A percentile compares a stretch with the other conserved stretches of the same genome.
phyloP scores from a whole-genome alignment of 1,284 basidiomycete species.

The Pseudozyma flocculosa region DNA sequence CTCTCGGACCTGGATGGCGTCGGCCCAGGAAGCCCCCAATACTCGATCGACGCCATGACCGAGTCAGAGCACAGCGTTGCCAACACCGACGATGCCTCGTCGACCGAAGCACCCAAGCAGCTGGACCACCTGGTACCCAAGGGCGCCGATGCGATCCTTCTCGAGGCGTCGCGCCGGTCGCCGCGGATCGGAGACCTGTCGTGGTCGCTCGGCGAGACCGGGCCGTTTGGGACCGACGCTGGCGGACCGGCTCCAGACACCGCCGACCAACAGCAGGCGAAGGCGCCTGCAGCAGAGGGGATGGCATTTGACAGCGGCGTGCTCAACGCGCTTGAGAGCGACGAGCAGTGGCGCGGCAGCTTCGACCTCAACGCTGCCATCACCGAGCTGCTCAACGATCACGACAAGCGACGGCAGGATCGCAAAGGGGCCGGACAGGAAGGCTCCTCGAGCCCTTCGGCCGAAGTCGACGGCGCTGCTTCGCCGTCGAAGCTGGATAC shows the following conservation, averaged over 20 bases:
- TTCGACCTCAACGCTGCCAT: constrained; percentile 53
- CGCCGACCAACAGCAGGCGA: no score
- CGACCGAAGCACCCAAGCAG: constrained; percentile 1
- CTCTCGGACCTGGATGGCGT: constrained; percentile 21
- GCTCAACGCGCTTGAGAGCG: constrained; percentile 14
- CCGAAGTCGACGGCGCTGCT: background rate
- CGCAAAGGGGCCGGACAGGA: constrained; percentile 14
- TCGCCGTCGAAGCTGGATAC: background rate
- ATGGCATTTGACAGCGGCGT: background rate
- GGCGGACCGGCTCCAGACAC: background rate
- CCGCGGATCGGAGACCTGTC: constrained; percentile 45
- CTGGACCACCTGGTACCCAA: background rate
- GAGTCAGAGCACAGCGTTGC: constrained; percentile 35
- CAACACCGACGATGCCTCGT: constrained; percentile 1
- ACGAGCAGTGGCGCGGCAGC: constrained; percentile 37
- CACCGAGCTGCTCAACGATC: constrained; percentile 45
- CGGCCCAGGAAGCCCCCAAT: constrained; percentile 34
- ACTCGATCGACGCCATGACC: constrained; percentile 43
- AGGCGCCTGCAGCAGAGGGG: no score
- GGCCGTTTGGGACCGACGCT: constrained; percentile 35
- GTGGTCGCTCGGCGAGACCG: constrained; percentile 50
- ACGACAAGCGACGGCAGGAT: constrained; percentile 33
- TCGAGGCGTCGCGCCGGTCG: constrained; percentile 12
- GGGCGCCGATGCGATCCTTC: background rate
- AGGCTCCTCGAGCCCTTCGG: background rate